phyloP scores from a whole-genome alignment of 768 basidiomycete genomes.

The Tubosaeta sp. region DNA sequence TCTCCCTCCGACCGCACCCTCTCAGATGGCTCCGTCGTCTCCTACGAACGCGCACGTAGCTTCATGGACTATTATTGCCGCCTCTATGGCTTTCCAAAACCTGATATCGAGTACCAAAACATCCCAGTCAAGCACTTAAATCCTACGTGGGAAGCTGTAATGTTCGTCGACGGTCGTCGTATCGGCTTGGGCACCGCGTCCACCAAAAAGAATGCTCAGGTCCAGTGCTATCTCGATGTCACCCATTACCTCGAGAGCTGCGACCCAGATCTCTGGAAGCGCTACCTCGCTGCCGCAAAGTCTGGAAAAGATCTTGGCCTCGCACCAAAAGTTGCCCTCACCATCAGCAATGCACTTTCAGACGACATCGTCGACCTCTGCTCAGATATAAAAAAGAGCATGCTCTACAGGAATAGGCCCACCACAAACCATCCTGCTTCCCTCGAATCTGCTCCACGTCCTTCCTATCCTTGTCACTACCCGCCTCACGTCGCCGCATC shows the following conservation, averaged over 20 bases:
- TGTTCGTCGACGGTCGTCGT: slow-evolving; percentile 70
- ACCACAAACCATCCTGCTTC: slow-evolving; percentile 18
- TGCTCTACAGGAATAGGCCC: slow-evolving; percentile 65
- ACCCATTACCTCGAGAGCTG: slow-evolving; percentile 81
- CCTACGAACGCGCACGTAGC: slow-evolving; percentile 68
- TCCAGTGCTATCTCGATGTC: slow-evolving; percentile 82
- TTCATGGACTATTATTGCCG: slow-evolving; percentile 97
- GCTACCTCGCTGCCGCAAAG: slow-evolving; percentile 57
- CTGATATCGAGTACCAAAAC: slow-evolving; percentile 58
- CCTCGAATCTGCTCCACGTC: slow-evolving; percentile 3
- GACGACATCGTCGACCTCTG: slow-evolving; percentile 70
- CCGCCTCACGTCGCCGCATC: slow-evolving; percentile 31
- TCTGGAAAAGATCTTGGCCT: slow-evolving; percentile 66
- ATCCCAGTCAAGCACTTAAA: slow-evolving; percentile 18
- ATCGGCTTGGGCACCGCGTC: slow-evolving; percentile 75
- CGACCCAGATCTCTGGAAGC: slow-evolving; percentile 75
- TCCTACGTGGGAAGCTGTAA: slow-evolving; percentile 62
- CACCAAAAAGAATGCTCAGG: slow-evolving; percentile 68
- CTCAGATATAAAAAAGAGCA: slow-evolving; percentile 57
- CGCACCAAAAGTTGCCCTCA: slow-evolving; percentile 65
- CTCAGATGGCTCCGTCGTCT: slow-evolving; percentile 60
- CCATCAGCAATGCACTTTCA: slow-evolving; percentile 58
- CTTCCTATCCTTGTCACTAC: slow-evolving; percentile 25
- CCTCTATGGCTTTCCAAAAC: slow-evolving; percentile 67
- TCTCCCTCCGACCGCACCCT: slow-evolving; percentile 34